Conservation (phyloP, 768 basidiomycete genomes). For the Imleria badia region DNA sequence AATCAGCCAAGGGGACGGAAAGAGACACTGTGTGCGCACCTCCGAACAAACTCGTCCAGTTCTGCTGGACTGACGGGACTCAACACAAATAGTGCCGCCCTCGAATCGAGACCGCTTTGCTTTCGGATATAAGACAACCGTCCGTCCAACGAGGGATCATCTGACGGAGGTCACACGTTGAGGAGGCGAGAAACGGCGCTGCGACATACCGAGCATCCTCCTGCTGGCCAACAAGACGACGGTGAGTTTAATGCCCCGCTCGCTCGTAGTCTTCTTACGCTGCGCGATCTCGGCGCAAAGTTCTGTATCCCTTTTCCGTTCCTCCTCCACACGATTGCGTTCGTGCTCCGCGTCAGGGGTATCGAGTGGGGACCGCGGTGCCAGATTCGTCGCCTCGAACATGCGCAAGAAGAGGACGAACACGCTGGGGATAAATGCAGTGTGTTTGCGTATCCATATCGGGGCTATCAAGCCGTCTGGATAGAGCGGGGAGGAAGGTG, state of each 20-base stretch:
- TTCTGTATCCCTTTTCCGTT: conserved; percentile 69
- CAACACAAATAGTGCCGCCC: conserved; percentile 91
- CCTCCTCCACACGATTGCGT: conserved; percentile 61
- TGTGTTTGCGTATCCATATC: conserved; percentile 97
- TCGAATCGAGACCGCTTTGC: conserved; percentile 85
- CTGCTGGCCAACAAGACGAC: conserved; percentile 92
- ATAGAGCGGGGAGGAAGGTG: conserved; percentile 82
- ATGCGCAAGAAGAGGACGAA: conserved; percentile 90
- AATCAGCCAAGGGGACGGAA: neutral
- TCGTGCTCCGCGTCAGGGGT: conserved; percentile 52
- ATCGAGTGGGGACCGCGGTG: conserved; percentile 54
- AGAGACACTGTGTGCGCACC: conserved; percentile 40
- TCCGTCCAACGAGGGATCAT: conserved; percentile 80
- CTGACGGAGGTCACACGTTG: conserved; percentile 38
- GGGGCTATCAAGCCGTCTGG: conserved; percentile 97
- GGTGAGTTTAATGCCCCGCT: conserved; percentile 91
- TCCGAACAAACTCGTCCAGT: conserved; percentile 84
- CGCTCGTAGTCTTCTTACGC: conserved; percentile 75
- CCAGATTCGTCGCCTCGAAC: conserved; percentile 59
- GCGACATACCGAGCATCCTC: conserved; percentile 71
- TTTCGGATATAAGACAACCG: conserved; percentile 85
- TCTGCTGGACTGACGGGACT: conserved; percentile 88
- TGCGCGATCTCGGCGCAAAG: conserved; percentile 77
- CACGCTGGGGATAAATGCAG: conserved; percentile 85
- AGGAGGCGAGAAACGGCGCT: neutral